Evolutionary conservation across 805 yeast species (phyloP).

Genomic region (Lachancea waltii): DNA sequence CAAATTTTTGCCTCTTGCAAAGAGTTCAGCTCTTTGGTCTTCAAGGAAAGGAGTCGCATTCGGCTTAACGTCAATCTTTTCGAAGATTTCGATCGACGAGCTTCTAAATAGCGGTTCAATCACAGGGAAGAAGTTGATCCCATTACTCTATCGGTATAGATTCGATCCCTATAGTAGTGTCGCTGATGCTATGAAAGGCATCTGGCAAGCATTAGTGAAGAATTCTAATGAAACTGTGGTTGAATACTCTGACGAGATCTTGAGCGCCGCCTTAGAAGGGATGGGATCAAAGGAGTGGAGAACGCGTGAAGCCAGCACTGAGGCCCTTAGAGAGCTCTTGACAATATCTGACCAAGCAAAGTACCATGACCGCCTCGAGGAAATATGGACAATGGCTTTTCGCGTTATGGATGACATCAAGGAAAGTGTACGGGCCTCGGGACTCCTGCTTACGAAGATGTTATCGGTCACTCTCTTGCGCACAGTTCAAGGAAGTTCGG

Average conservation of each 20-base stretch:
- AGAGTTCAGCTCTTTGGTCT: constrained; percentile 83
- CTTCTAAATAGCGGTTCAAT: constrained; percentile 47
- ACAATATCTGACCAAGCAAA: constrained; percentile 48
- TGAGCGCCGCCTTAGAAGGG: constrained; percentile 55
- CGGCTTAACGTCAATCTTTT: constrained; percentile 79
- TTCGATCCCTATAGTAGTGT: constrained; percentile 80
- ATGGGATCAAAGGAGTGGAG: constrained; percentile 90
- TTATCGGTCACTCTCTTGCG: constrained; percentile 58
- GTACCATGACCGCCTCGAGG: constrained; percentile 49
- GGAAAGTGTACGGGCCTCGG: constrained; percentile 84
- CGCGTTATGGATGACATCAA: constrained; percentile 90
- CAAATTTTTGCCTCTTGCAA: constrained; percentile 88
- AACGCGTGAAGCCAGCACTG: constrained; percentile 78
- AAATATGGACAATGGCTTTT: constrained; percentile 83
- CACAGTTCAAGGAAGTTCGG: constrained; percentile 17
- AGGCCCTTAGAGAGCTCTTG: constrained; percentile 63
- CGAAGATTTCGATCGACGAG: constrained; percentile 66
- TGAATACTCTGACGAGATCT: constrained; percentile 49
- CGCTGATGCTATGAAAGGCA: constrained; percentile 75
- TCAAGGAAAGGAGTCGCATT: constrained; percentile 91
- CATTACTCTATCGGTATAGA: constrained; percentile 75
- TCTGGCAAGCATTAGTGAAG: constrained; percentile 68
- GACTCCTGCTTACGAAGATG: constrained; percentile 56
- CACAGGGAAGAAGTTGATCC: constrained; percentile 58
- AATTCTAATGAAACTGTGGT: constrained; percentile 49